Percentiles rank a stretch among this genome's conserved stretches.
phyloP scores from a whole-genome alignment of 176 grass and related monocot species.

The Oryza brachyantha region DNA sequence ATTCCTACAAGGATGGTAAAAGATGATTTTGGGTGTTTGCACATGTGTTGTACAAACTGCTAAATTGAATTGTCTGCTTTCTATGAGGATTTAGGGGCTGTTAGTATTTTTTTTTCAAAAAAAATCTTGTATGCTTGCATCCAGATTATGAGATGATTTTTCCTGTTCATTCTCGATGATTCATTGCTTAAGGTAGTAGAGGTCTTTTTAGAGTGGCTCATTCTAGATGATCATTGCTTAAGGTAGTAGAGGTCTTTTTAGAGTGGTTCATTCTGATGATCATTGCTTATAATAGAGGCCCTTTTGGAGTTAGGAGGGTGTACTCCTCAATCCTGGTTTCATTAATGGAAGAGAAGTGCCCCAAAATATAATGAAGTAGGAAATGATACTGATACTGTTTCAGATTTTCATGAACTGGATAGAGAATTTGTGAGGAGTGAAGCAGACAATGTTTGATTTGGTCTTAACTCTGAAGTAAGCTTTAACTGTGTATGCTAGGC shows the following conservation, averaged over 20 bases:
- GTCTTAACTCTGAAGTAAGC: neutral
- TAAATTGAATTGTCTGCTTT: neutral
- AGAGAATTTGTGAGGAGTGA: neutral
- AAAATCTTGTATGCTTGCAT: neutral
- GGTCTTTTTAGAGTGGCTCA: neutral
- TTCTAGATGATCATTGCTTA: neutral
- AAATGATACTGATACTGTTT: neutral
- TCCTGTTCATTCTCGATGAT: no score
- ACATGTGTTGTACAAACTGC: neutral
- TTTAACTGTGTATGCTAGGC: neutral
- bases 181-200: neutral
- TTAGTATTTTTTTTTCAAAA: neutral
- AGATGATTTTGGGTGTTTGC: neutral
- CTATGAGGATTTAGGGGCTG: neutral
- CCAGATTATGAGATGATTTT: neutral
- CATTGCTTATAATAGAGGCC: neutral
- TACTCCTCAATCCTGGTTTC: neutral
- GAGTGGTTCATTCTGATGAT: no score
- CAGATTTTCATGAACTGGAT: neutral
- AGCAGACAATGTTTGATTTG: neutral
- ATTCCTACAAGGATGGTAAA: conserved; percentile 51
- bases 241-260: neutral
- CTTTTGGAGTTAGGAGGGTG: neutral
- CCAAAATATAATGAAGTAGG: neutral
- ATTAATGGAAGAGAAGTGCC: neutral